Conservation (phyloP, 345 rosid species). For the Eucalyptus shirleyi region DNA sequence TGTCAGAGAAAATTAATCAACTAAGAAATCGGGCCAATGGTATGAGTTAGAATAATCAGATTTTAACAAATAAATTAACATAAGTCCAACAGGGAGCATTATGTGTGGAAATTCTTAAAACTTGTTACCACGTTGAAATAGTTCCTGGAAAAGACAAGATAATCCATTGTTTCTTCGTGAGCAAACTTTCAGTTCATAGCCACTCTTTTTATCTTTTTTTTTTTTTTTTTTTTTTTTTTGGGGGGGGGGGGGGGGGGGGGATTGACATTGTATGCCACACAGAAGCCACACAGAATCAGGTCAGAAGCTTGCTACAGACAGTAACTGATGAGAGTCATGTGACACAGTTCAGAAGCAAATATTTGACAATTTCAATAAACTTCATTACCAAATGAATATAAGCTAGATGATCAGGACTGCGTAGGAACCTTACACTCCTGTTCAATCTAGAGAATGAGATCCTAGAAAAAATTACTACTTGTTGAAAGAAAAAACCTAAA, state of each 20-base stretch:
- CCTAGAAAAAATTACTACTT: background rate
- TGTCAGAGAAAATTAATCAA: background rate
- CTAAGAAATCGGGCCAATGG: background rate
- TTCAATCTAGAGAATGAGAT: background rate
- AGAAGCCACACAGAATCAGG: too few species aligned
- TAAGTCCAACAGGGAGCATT: background rate
- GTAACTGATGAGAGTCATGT: background rate
- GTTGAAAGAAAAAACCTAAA: background rate
- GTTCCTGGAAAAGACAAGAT: background rate
- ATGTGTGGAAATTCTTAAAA: background rate
- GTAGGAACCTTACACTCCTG: background rate
- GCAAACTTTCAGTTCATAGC: background rate
- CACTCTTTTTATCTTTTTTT: background rate
- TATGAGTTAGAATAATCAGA: background rate
- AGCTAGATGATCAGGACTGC: background rate
- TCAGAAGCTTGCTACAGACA: background rate
- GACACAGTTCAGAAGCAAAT: background rate
- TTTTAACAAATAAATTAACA: background rate
- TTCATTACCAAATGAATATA: background rate
- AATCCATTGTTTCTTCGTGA: background rate
- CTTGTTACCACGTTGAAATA: background rate
- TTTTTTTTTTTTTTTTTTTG: too few species aligned
- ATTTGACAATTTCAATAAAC: background rate
- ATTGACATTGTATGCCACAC: background rate
- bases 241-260: too few species aligned